Base-by-base conservation (phyloP, 352 stramenopile genomes). In the Pythium folliculosum region DNA sequence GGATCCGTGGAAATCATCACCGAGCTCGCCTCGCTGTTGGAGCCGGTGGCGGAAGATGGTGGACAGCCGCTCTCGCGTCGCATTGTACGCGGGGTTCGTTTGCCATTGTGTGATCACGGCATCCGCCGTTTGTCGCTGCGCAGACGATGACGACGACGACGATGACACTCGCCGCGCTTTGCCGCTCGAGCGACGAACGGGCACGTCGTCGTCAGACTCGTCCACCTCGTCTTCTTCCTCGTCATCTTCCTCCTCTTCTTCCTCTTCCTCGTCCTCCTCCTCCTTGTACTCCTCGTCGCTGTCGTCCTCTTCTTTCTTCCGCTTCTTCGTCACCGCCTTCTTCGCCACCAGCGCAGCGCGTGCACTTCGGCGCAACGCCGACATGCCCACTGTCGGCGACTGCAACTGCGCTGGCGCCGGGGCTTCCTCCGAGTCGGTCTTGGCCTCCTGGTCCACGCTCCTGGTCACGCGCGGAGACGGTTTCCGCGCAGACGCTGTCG, bases 41-140 rank as follows among this genome's bases (percentile, higher is more conserved):
- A 91, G 44, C 12, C 84, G 79, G 25, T 81, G 69, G 7, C 78
- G 80, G 32, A 93, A 93, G 54, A 91, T 90, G 19, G 71, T 75
- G 2, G 79, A 73, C 23, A 93, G 65, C n/a, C 81, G 77, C 50
- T 91, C 77, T 37, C 74, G 72, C 5, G 76, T 86, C 0, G 72
- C 60, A 1, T 43, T 16, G 38, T 47, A 66, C 21, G 69, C 69
- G 43, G 60, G 55, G 16, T 73, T 60, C 5, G 51, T 61, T 19
- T 73, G 67, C 58, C 67, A 67, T 25, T 60, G 67, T 5, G 17
- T 61, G 47, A 60, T 58, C 43, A 47, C 17, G 13, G 6, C n/a
- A 19, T 21, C 21, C n/a, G 23, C n/a, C 0, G 22, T 23, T 14
- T 40, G 57, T 23, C 60, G 54, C 35, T 37, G 37, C 1, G 23